A percentile compares a stretch with the other conserved stretches of the same genome.
Conservation (phyloP, 2,329 filamentous ascomycete species). For the Scedosporium aurantiacum region DNA sequence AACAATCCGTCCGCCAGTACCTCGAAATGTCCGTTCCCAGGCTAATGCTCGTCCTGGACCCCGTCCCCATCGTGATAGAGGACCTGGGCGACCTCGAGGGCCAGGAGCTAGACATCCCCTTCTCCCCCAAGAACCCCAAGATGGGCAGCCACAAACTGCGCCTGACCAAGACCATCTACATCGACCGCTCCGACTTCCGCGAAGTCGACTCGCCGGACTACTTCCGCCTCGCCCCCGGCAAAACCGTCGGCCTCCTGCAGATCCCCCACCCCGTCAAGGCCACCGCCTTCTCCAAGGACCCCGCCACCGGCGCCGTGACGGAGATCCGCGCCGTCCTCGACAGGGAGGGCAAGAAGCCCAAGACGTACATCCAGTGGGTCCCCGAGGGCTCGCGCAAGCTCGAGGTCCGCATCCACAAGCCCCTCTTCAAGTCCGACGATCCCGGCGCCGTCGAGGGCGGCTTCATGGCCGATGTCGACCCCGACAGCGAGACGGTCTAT, state of each 20-base stretch:
- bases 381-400: conserved; percentile 54
- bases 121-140: conserved; percentile 67
- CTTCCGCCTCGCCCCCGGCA: conserved; percentile 69
- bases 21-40: conserved; percentile 81
- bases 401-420: conserved; percentile 69
- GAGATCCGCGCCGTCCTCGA: conserved; percentile 54
- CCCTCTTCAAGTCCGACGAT: conserved; percentile 78
- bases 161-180: conserved; percentile 72
- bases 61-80: conserved; percentile 71
- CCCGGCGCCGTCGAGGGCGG: conserved; percentile 68
- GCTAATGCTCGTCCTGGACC: conserved; percentile 81
- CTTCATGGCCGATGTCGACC: conserved; percentile 76
- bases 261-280: conserved; percentile 61
- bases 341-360: conserved; percentile 60
- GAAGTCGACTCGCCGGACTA: conserved; percentile 65
- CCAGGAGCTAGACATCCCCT: conserved; percentile 58
- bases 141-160: conserved; percentile 50
- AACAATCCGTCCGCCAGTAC: conserved; percentile 74
- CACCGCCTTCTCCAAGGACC: conserved; percentile 58
- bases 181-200: conserved; percentile 72
- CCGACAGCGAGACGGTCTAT: conserved; percentile 72
- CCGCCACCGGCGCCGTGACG: conserved; percentile 50
- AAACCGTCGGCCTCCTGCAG: conserved; percentile 65
- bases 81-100: conserved; percentile 58
- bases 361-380: conserved; percentile 89